Conservation (phyloP, 2,329 filamentous ascomycete genomes). For the Neopestalotiopsis rosae region DNA sequence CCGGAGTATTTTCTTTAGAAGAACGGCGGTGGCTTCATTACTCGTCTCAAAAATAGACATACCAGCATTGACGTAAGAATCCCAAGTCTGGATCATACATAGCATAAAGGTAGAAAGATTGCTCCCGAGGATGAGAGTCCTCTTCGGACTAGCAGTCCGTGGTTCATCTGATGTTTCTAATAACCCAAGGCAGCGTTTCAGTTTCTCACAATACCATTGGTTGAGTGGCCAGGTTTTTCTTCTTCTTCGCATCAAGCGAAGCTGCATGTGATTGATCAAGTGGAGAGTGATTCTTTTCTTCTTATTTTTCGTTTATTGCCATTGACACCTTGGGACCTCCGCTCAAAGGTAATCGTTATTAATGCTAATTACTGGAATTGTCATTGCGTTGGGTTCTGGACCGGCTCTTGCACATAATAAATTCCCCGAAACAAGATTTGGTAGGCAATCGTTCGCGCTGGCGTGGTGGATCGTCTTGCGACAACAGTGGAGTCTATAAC, state of each 20-base stretch:
- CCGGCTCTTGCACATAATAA: not conserved
- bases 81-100: not conserved
- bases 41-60: too few species aligned
- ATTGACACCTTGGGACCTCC: not conserved
- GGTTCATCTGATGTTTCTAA: conserved; percentile 6
- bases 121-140: not conserved
- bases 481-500: not conserved
- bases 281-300: not conserved
- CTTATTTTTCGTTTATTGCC: not conserved
- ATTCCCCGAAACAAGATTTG: not conserved
- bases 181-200: conserved; percentile 5
- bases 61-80: too few species aligned
- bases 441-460: not conserved
- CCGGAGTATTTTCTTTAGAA: too few species aligned
- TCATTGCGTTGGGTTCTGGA: not conserved
- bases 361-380: not conserved
- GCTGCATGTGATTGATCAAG: not conserved
- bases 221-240: not conserved
- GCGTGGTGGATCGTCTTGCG: not conserved
- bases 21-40: too few species aligned
- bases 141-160: not conserved
- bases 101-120: not conserved
- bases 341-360: not conserved
- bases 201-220: not conserved
- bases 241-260: not conserved